Conservation (phyloP, 352 stramenopile genomes). For the Blastocystis sp. region DNA sequence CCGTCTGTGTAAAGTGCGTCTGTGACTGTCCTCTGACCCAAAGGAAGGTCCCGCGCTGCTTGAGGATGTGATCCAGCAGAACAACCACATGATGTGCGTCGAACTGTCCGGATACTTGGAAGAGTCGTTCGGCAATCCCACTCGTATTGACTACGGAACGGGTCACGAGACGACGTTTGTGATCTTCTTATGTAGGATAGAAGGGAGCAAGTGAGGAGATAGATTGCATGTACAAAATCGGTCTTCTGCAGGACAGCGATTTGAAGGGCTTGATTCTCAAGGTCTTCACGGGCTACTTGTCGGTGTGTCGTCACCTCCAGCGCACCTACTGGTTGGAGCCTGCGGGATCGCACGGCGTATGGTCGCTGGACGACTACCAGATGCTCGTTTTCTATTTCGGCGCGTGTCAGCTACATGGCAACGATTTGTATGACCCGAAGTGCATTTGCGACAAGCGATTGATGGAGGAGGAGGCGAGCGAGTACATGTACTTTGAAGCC, state of each 20-base stretch:
- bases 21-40: background rate
- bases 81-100: constrained; percentile 63
- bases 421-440: constrained; percentile 76
- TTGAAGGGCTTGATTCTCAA: constrained; percentile 49
- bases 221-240: constrained; percentile 74
- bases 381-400: constrained; percentile 97
- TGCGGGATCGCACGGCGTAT: constrained; percentile 96
- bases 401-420: constrained; percentile 87
- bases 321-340: constrained; percentile 85
- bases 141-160: constrained; percentile 96
- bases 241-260: constrained; percentile 47
- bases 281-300: constrained; percentile 52
- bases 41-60: constrained; percentile 29
- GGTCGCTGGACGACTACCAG: constrained; percentile 98
- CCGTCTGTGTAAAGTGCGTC: constrained; percentile 77
- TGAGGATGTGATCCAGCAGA: constrained; percentile 17
- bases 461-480: constrained; percentile 79
- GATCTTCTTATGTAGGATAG: constrained; percentile 81
- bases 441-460: constrained; percentile 82
- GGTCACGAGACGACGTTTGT: constrained; percentile 97
- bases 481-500: constrained; percentile 90
- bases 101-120: constrained; percentile 92
- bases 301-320: constrained; percentile 64
- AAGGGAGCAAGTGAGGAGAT: too few species aligned
- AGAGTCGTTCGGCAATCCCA: constrained; percentile 93